Base-by-base conservation (phyloP, 805 yeast species). In the Pichia kluyveri region DNA sequence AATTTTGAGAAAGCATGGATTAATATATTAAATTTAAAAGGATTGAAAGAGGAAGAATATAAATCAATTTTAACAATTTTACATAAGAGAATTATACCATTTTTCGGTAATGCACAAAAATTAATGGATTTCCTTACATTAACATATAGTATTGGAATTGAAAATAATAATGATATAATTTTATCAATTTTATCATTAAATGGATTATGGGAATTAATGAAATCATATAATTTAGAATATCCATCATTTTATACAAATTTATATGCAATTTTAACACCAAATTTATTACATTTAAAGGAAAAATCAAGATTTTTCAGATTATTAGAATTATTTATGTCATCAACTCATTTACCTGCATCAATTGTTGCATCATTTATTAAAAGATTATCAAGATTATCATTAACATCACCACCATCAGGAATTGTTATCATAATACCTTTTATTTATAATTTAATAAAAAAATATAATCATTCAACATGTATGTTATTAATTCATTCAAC, bases 111-210 rank as follows among this genome's bases (percentile, higher is more conserved):
- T 54, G 96, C 98, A 8, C 84, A 86, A 40, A 73, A 77, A 51
- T 68, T 93, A 42, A 90, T 93, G 96, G 99, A 91, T 68, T 93
- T 91, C 62, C 70, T 91, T 51, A 88, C 96, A 0, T 95, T 86
- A 51, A 82, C 95, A 3, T 90, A 88, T 60, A 74, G 85, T 54
- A 46, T 56, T 23, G 69, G 69, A 40, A 69, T 59, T 53, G 60
- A 60, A 15, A 46, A 56, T 4, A 23, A 30, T 12, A 57, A 57
- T 30, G 71, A 69, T 40, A 51, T 61, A 15, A 50, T 61, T 17
- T 56, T 60, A 39, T 72, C 58, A 70, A 77, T 91, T 41, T 68
- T 93, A 46, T 83, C 98, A 2, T 72, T 91, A 56, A 91, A 89
- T 63, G 95, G 96, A 11, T 70, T 91, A 45, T 91, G 88, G 67